Conservation (phyloP, 306 rosid species). For the Myrica gale region DNA sequence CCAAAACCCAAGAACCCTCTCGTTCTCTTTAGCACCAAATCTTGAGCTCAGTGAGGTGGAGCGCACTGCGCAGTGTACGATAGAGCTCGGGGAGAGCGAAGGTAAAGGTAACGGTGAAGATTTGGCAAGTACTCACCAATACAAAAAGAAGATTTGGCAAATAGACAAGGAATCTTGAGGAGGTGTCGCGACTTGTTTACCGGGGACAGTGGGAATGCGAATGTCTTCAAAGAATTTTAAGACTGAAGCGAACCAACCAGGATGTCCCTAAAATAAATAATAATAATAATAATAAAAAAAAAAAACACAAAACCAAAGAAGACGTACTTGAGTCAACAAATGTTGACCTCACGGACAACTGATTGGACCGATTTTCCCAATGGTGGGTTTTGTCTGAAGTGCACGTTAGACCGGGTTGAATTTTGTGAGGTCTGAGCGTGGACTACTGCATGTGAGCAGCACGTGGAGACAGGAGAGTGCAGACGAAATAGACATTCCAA, state of each 20-base stretch:
- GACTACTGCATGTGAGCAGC: background rate
- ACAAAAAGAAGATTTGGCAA: background rate
- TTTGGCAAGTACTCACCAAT: background rate
- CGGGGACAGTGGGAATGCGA: background rate
- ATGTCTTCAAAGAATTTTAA: background rate
- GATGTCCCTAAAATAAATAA: no score
- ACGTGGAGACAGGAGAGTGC: background rate
- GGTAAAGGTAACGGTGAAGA: background rate
- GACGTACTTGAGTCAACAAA: background rate
- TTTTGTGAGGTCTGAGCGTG: background rate
- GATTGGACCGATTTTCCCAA: background rate
- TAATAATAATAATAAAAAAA: no score
- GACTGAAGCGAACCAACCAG: background rate
- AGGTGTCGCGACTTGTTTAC: background rate
- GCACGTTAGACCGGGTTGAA: background rate
- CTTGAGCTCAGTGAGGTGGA: slow-evolving; percentile 11
- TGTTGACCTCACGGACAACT: background rate
- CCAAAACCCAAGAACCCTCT: background rate
- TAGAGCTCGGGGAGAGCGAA: background rate
- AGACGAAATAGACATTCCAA: no score
- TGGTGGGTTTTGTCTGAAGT: background rate
- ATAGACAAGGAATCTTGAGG: background rate
- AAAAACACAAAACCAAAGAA: no score
- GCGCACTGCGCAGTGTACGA: background rate
- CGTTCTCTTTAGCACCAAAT: slow-evolving; percentile 6